These are phyloP conservation scores for Erodium trifolium DNA, from an alignment of 441 rosid species.

Conservation along the genomic window DNA sequence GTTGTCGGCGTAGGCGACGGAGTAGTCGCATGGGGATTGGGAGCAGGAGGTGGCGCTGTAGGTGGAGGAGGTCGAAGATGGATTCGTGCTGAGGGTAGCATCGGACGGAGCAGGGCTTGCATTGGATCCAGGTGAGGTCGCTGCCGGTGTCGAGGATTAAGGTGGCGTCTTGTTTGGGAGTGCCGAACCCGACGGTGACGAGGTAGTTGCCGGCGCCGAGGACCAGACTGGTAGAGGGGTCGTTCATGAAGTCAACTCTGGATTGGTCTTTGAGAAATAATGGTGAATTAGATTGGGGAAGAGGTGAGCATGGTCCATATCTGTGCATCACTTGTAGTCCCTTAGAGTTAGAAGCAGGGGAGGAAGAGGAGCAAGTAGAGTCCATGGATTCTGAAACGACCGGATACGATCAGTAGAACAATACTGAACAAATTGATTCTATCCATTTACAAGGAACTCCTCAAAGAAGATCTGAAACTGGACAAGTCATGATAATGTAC, in stretches of 20 bases:
- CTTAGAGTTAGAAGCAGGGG: no score
- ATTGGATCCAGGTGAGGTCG: slow-evolving; percentile 24
- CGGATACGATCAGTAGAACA: no score
- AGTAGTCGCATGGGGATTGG: background rate
- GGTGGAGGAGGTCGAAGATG: slow-evolving; percentile 22
- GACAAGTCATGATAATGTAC: no score
- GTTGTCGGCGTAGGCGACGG: slow-evolving; percentile 5
- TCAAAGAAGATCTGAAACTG: no score
- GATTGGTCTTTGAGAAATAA: slow-evolving; percentile 11
- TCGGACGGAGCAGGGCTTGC: slow-evolving; percentile 10
- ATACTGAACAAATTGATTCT: no score
- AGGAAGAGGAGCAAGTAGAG: no score
- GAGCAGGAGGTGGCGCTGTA: background rate
- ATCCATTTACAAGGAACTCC: no score
- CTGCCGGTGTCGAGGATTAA: slow-evolving; percentile 33
- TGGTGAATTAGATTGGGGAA: background rate
- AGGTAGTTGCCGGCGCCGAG: slow-evolving; percentile 14
- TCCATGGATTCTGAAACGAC: no score
- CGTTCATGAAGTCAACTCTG: slow-evolving; percentile 6
- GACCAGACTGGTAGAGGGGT: no score
- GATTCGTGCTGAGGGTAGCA: slow-evolving; percentile 12
- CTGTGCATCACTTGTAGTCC: no score
- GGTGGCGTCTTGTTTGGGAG: slow-evolving; percentile 13
- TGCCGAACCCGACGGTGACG: slow-evolving; percentile 26
- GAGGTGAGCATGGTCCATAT: no score